phyloP scores from a whole-genome alignment of 208 protist genomes.

The Wallacemonas rigidus region DNA sequence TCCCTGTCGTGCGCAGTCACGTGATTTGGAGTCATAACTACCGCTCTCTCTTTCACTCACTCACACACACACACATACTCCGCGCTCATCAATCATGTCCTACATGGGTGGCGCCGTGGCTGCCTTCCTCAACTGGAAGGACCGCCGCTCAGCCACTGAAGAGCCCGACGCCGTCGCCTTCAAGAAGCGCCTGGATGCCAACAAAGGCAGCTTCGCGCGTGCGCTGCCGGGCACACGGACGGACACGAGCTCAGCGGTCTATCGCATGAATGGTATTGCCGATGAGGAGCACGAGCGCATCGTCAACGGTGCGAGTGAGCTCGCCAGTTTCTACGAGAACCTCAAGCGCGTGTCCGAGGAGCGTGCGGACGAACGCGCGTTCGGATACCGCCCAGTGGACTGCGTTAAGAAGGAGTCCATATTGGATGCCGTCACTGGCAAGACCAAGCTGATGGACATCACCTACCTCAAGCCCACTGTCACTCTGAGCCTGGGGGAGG shows the following conservation, averaged over 20 bases:
- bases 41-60: slow-evolving; percentile 17
- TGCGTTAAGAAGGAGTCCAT: slow-evolving; percentile 24
- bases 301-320: slow-evolving; percentile 17
- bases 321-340: slow-evolving; percentile 18
- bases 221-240: slow-evolving; percentile 25
- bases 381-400: slow-evolving; percentile 35
- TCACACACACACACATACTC: slow-evolving; percentile 8
- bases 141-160: slow-evolving; percentile 18
- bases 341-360: slow-evolving; percentile 13
- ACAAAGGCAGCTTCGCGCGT: slow-evolving; percentile 14
- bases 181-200: slow-evolving; percentile 14
- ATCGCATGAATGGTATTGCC: slow-evolving; percentile 12
- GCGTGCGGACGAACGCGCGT: slow-evolving; percentile 8
- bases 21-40: slow-evolving; percentile 8
- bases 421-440: slow-evolving; percentile 16
- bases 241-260: slow-evolving; percentile 24
- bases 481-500: slow-evolving; percentile 24
- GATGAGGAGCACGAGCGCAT: slow-evolving; percentile 25
- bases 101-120: slow-evolving; percentile 15
- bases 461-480: slow-evolving; percentile 32
- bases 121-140: slow-evolving; percentile 27
- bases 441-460: slow-evolving; percentile 27
- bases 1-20: background rate
- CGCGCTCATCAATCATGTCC: background rate
- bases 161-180: slow-evolving; percentile 13